Percentiles rank a stretch among this genome's conserved stretches.
Conservation (phyloP, 768 basidiomycete genomes). For the Boletus subcaerulescens region DNA sequence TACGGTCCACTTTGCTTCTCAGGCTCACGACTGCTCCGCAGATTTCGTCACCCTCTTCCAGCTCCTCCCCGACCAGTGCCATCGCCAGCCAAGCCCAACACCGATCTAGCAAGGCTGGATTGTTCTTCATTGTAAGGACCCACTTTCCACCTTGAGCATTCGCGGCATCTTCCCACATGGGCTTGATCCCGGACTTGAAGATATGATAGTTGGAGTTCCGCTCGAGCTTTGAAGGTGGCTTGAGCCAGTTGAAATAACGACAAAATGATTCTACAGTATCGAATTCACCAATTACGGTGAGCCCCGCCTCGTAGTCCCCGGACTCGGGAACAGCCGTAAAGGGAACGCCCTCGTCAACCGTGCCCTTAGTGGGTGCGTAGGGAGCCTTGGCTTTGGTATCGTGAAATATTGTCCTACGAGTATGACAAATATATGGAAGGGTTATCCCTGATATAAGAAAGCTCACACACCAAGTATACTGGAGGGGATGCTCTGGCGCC, state of each 20-base stretch:
- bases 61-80: constrained; percentile 74
- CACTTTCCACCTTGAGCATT: constrained; percentile 93
- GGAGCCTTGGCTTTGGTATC: constrained; percentile 78
- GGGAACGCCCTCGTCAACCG: constrained; percentile 28
- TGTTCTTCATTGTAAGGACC: constrained; percentile 91
- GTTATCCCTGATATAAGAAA: neutral
- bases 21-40: constrained; percentile 87
- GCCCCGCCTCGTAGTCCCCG: constrained; percentile 77
- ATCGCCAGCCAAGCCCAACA: constrained; percentile 91
- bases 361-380: constrained; percentile 6
- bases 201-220: constrained; percentile 93
- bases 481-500: constrained; percentile 77
- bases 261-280: constrained; percentile 89
- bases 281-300: constrained; percentile 86
- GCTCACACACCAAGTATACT: constrained; percentile 66
- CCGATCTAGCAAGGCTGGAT: constrained; percentile 72
- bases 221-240: constrained; percentile 84
- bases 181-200: constrained; percentile 92
- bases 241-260: constrained; percentile 92
- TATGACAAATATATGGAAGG: neutral
- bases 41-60: constrained; percentile 68
- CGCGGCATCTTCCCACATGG: constrained; percentile 96
- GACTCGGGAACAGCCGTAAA: constrained; percentile 55
- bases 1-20: constrained; percentile 82
- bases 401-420: constrained; percentile 80